Evolutionary conservation across 345 rosid genomes (phyloP).

Genomic region (Eucalyptus viminalis): DNA sequence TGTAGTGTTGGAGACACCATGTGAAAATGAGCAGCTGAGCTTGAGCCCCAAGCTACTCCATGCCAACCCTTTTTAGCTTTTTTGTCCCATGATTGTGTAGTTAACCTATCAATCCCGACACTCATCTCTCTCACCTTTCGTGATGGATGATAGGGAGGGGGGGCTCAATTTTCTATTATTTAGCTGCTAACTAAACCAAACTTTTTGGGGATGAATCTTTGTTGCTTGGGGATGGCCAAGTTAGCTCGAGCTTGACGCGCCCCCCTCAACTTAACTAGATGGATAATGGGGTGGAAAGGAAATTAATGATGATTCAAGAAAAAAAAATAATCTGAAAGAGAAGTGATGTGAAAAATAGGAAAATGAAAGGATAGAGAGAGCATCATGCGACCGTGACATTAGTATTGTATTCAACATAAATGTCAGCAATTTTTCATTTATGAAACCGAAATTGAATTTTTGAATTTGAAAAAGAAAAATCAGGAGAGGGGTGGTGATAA

Average conservation of each 20-base stretch:
- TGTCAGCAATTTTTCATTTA: neutral
- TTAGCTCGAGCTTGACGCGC: neutral
- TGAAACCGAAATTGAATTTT: neutral
- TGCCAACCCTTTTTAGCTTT: neutral
- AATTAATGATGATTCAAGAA: neutral
- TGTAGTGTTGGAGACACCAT: neutral
- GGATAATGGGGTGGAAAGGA: neutral
- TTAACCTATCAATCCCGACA: neutral
- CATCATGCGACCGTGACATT: neutral
- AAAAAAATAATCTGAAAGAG: neutral
- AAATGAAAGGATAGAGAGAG: neutral
- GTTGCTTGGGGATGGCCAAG: neutral
- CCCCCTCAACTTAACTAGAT: neutral
- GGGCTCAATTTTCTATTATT: neutral
- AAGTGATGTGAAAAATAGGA: neutral
- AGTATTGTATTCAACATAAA: neutral
- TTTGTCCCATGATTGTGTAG: neutral
- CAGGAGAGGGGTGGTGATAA: neutral
- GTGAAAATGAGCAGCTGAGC: neutral
- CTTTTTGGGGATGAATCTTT: neutral
- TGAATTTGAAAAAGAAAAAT: neutral
- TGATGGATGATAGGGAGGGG: neutral
- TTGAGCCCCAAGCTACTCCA: neutral
- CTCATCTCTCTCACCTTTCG: neutral
- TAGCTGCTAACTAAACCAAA: neutral